Conservation (phyloP, 441 rosid species). For the Erodium moschatum region DNA sequence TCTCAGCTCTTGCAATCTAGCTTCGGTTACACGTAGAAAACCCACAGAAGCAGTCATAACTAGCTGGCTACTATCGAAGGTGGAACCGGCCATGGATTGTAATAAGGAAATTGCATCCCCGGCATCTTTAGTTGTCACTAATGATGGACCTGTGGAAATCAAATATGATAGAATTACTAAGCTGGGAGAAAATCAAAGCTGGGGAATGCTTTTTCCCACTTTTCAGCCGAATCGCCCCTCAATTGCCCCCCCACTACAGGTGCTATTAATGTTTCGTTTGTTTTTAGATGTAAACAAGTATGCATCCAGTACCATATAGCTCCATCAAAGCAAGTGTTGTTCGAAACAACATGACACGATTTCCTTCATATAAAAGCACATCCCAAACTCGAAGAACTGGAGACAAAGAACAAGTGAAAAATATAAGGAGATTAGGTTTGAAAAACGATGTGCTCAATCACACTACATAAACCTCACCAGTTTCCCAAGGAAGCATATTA, state of each 20-base stretch:
- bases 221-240: too few relatives aligned
- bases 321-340: constrained; percentile 97
- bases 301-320: constrained; percentile 69
- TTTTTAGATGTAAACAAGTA: constrained; percentile 11
- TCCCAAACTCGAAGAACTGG: constrained; percentile 99
- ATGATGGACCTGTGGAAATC: constrained; percentile 67
- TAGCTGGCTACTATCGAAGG: constrained; percentile 74
- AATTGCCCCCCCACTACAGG: too few relatives aligned
- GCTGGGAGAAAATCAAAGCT: too few relatives aligned
- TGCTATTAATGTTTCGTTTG: too few relatives aligned
- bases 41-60: constrained; percentile 66
- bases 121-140: constrained; percentile 56
- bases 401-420: constrained; percentile 28
- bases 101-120: constrained; percentile 64
- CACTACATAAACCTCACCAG: constrained; percentile 73
- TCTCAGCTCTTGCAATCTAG: constrained; percentile 47
- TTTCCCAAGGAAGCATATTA: constrained; percentile 99
- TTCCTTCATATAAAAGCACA: constrained; percentile 95
- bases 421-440: constrained; percentile 17
- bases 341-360: constrained; percentile 90
- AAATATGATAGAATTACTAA: constrained; percentile 11
- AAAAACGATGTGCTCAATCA: constrained; percentile 1
- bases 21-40: constrained; percentile 46
- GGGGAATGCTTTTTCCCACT: too few relatives aligned
- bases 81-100: constrained; percentile 59